Evolutionary conservation across 2,329 filamentous ascomycete genomes (phyloP).

Genomic region (Colletotrichum sp.): DNA sequence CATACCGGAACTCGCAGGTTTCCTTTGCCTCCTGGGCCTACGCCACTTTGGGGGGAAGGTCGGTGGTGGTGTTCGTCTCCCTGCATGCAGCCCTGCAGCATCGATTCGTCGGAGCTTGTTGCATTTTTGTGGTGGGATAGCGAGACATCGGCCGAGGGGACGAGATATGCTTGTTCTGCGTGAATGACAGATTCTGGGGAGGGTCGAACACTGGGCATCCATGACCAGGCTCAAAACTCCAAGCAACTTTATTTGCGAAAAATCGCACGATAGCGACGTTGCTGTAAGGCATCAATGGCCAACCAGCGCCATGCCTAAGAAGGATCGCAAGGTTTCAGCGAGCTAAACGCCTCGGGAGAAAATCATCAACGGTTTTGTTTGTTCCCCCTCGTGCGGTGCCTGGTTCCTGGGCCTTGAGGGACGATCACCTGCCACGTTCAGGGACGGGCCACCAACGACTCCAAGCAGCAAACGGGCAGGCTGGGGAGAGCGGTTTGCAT

Average conservation of each 20-base stretch:
- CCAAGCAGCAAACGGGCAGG: not conserved
- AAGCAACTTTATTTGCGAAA: not conserved
- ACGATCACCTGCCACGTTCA: conserved; percentile 12
- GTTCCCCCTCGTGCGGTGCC: not conserved
- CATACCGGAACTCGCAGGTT: not conserved
- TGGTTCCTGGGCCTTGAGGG: not conserved
- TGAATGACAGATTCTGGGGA: not conserved
- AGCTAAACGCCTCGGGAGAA: not conserved
- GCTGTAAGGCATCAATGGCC: conserved; percentile 1
- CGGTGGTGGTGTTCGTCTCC: not conserved
- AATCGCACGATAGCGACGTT: not conserved
- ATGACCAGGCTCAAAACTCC: not conserved
- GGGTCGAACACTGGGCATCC: not conserved
- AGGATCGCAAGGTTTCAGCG: not conserved
- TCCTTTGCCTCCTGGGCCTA: not conserved
- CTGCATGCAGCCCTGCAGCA: not conserved
- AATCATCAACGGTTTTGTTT: not conserved
- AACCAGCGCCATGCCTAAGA: not conserved
- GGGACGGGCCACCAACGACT: not conserved
- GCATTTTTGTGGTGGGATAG: not conserved
- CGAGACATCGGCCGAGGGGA: not conserved
- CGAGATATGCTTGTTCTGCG: not conserved
- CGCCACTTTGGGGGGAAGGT: not conserved
- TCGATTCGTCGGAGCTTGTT: not conserved
- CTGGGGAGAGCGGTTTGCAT: not conserved